Percentiles rank a stretch among this genome's conserved stretches.
These are phyloP conservation scores for Sanchytrium tribonematis DNA, from an alignment of 371 early-diverging fungal genomes.

Conservation along the genomic window DNA sequence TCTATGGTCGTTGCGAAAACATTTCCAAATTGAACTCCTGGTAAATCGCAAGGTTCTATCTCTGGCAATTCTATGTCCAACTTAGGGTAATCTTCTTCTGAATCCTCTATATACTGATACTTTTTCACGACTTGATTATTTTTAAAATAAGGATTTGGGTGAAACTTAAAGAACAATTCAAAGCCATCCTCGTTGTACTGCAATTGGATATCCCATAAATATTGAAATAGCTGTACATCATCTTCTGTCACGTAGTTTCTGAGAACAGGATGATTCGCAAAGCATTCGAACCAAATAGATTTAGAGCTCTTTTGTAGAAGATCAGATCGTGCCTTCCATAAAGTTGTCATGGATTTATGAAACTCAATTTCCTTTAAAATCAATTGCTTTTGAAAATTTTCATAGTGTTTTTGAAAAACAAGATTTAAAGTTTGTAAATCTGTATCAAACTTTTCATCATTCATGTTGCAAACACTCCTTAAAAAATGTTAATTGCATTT, in stretches of 20 bases:
- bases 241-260: background rate
- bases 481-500: too few species aligned
- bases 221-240: background rate
- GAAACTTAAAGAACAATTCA: background rate
- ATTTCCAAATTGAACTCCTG: background rate
- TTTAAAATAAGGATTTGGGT: background rate
- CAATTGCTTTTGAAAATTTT: background rate
- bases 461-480: too few species aligned
- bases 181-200: background rate
- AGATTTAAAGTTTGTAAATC: background rate
- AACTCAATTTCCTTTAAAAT: background rate
- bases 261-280: background rate
- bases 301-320: background rate
- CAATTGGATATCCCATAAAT: background rate
- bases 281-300: background rate
- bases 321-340: background rate
- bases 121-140: background rate
- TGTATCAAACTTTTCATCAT: too few species aligned
- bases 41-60: background rate
- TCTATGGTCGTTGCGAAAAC: background rate
- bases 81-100: background rate
- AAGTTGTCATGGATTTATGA: background rate
- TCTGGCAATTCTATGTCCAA: background rate
- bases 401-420: background rate
- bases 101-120: background rate